phyloP scores from a whole-genome alignment of 768 basidiomycete species.

The Pleurotus ostreatus region DNA sequence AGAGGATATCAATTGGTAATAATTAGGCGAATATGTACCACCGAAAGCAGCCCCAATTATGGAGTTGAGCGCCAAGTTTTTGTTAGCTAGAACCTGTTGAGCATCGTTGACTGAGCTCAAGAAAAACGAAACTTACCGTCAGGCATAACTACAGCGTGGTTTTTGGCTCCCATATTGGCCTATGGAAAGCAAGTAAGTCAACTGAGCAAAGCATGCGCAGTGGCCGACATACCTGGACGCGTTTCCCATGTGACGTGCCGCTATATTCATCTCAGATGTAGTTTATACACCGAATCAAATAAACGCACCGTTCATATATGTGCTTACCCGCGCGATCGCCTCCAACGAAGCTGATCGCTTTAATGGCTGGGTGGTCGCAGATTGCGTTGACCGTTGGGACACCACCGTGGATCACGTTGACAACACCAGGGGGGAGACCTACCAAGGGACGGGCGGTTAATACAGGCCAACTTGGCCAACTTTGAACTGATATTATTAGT shows the following conservation, averaged over 20 bases:
- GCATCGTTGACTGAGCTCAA: too few species aligned
- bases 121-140: conserved; percentile 56
- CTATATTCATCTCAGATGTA: conserved; percentile 30
- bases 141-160: conserved; percentile 90
- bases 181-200: conserved; percentile 11
- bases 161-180: conserved; percentile 89
- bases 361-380: conserved; percentile 88
- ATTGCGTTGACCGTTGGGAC: conserved; percentile 90
- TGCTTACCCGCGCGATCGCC: conserved; percentile 91
- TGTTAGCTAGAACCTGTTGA: conserved; percentile 61
- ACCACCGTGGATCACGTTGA: conserved; percentile 90
- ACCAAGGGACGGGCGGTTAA: background rate
- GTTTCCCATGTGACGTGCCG: conserved; percentile 82
- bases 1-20: too few species aligned
- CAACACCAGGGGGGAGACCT: conserved; percentile 83
- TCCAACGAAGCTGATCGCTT: conserved; percentile 95
- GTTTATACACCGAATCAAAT: background rate
- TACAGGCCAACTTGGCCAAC: conserved; percentile 3
- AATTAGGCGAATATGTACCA: conserved; percentile 33
- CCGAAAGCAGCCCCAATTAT: conserved; percentile 94
- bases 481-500: background rate
- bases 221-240: conserved; percentile 58
- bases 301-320: conserved; percentile 76
- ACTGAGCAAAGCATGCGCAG: background rate
- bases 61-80: conserved; percentile 87